phyloP scores from a whole-genome alignment of 2,329 filamentous ascomycete genomes.

The Colletotrichum tabaci region DNA sequence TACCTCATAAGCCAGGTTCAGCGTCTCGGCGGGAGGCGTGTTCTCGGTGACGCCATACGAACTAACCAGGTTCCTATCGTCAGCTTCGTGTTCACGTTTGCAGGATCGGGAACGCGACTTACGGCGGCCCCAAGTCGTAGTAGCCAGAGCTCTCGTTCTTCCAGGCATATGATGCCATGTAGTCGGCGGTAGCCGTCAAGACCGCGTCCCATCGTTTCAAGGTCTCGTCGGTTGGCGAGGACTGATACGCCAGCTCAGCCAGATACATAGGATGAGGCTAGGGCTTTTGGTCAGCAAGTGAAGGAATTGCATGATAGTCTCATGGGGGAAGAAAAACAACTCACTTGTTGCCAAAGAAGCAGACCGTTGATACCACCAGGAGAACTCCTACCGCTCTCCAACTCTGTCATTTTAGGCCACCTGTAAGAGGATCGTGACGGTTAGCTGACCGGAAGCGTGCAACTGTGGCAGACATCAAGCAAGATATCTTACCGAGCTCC shows the following conservation, averaged over 20 bases:
- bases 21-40: conserved; percentile 68
- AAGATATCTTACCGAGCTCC: conserved; percentile 44
- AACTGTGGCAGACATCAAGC: no score
- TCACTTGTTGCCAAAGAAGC: conserved; percentile 71
- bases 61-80: conserved; percentile 23
- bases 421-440: background rate
- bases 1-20: conserved; percentile 72
- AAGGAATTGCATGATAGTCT: background rate
- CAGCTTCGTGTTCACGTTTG: background rate
- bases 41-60: conserved; percentile 69
- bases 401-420: conserved; percentile 70
- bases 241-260: conserved; percentile 62
- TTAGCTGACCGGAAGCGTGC: background rate
- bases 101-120: background rate
- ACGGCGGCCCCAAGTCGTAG: conserved; percentile 66
- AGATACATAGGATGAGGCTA: conserved; percentile 71
- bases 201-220: conserved; percentile 68
- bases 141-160: conserved; percentile 65
- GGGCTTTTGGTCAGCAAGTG: background rate
- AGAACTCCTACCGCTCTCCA: conserved; percentile 44
- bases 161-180: conserved; percentile 72
- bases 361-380: conserved; percentile 73
- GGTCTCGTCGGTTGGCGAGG: conserved; percentile 51
- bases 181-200: conserved; percentile 67
- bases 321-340: background rate